Evolutionary conservation across 75 land plant genomes (phyloP), one percentile per base, ranked within the genome.

Genomic region (Adiantum capillusveneris): DNA sequence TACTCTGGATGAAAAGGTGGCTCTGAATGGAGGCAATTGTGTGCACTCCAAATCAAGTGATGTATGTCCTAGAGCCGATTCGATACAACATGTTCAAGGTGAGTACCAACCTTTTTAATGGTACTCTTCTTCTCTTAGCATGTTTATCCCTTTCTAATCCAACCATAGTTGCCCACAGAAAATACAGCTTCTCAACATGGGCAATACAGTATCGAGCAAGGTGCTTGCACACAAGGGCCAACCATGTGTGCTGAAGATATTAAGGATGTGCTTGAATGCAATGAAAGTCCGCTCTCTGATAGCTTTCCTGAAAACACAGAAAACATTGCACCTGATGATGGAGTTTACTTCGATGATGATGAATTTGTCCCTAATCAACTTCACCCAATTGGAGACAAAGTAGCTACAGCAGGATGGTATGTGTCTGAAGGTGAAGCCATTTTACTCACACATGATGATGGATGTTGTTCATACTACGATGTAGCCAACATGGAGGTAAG

Each of bases 371-470:
- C 29, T 11, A 61, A 75, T 66, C 66, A 68, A 25, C 58, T 95
- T 58, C 56, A 55, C 63, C 78, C 72, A 31, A 71, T 95, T 17
- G 92, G 99, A 17, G 25, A 46, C n/a, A 90, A 82, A 72, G 46
- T 68, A 6, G 78, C 86, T 55, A 84, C 87, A 27, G 99, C 84
- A 44, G 99, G 99, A 24, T 95, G 99, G 99, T 95, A 91, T 80
- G 92, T 84, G 17, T 81, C 79, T 7, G 99, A 95, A 41, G 96
- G 91, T 39, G 99, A 95, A 64, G 79, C 98, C 9, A 70, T 82
- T 65, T 69, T 90, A 58, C 85, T 95, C 59, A 80, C 97, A 46
- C 97, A 95, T 55, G 84, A 74, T 63, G 99, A 95, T 68, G 88
- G 88, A 21, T 76, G 86, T 25, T 95, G 99, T 57, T 75, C 92